Conservation (phyloP, 805 yeast species). For the Sugiyamaella floridensis region DNA sequence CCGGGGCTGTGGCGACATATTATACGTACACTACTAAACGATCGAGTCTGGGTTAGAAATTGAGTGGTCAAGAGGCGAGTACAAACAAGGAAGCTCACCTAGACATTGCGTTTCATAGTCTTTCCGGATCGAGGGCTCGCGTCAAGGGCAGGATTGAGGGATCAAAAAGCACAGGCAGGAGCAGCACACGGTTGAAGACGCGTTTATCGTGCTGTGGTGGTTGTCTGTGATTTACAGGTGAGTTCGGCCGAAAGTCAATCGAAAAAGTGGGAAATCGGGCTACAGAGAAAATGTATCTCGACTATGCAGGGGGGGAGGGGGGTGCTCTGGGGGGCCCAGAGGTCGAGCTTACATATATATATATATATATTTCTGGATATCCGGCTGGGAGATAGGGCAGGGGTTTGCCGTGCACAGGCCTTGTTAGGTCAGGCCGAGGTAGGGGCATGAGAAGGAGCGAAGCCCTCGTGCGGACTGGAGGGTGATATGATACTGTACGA, state of each 20-base stretch:
- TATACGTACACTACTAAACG: slow-evolving; percentile 41
- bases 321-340: not conserved
- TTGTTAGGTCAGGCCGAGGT: not conserved
- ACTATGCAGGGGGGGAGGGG: not conserved
- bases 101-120: slow-evolving; percentile 6
- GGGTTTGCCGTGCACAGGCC: not conserved
- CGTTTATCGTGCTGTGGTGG: too few relatives aligned
- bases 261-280: not conserved
- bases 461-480: not conserved
- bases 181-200: too few relatives aligned
- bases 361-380: not conserved
- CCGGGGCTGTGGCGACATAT: too few relatives aligned
- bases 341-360: not conserved
- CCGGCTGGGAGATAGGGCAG: not conserved
- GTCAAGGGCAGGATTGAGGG: too few relatives aligned
- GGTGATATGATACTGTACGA: not conserved
- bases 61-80: not conserved
- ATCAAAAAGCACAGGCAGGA: too few relatives aligned
- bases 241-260: not conserved
- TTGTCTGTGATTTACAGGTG: too few relatives aligned
- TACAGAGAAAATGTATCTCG: not conserved
- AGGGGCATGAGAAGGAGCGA: not conserved
- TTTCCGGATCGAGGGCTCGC: not conserved
- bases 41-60: slow-evolving; percentile 39
- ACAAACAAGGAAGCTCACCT: slow-evolving; percentile 6